A percentile compares a stretch with the other conserved stretches of the same genome.
Conservation (phyloP, 2,329 filamentous ascomycete genomes). For the Ceratocystis variospora region DNA sequence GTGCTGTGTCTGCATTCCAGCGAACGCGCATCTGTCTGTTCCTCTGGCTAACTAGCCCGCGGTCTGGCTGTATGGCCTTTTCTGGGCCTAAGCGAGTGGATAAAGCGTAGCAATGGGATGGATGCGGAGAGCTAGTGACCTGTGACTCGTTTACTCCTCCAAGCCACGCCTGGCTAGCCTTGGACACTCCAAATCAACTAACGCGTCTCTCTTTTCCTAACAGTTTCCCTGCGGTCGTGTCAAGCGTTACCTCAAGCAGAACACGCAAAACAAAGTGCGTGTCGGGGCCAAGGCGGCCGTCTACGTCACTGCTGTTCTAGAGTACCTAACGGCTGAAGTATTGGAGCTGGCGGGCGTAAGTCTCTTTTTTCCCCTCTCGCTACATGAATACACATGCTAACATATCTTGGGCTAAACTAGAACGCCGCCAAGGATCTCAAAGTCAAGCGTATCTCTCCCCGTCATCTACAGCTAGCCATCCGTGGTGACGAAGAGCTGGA, state of each 20-base stretch:
- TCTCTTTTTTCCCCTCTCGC: constrained; percentile 22
- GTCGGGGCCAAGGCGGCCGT: constrained; percentile 97
- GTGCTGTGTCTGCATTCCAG: background rate
- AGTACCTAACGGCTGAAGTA: constrained; percentile 96
- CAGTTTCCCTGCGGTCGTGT: constrained; percentile 99
- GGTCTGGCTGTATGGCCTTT: too few species aligned
- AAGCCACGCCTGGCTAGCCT: too few species aligned
- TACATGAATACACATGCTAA: constrained; percentile 20
- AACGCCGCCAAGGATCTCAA: constrained; percentile 99
- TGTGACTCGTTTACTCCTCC: too few species aligned
- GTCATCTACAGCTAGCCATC: constrained; percentile 94
- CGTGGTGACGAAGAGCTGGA: constrained; percentile 97
- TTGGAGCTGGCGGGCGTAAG: constrained; percentile 84
- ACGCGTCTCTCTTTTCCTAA: constrained; percentile 1
- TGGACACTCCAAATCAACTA: background rate
- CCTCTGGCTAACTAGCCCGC: background rate
- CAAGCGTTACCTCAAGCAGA: constrained; percentile 98
- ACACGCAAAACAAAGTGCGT: constrained; percentile 99
- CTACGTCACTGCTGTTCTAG: constrained; percentile 93
- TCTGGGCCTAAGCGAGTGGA: too few species aligned
- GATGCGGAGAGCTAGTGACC: too few species aligned
- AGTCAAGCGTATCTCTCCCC: constrained; percentile 98
- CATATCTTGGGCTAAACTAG: constrained; percentile 28
- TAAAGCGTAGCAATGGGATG: too few species aligned
- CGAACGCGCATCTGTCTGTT: background rate